A percentile compares a stretch with the other conserved stretches of the same genome.
Evolutionary conservation across 2,329 filamentous ascomycete species (phyloP).

Genomic region (Rhytidhysteron rufulum): DNA sequence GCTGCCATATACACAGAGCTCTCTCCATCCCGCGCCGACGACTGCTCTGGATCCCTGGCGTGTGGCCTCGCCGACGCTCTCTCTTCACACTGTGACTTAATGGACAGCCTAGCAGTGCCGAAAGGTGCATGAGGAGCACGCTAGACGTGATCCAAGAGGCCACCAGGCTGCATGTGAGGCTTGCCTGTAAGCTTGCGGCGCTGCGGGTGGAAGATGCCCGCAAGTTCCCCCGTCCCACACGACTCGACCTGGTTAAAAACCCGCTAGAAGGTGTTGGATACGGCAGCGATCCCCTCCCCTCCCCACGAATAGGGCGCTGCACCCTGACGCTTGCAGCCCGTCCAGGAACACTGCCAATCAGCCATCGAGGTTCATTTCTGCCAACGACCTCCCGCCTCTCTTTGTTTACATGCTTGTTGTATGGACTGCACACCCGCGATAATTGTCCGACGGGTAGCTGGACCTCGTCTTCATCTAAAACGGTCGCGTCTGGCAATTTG

Average conservation of each 20-base stretch:
- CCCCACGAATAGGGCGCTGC: constrained; percentile 1
- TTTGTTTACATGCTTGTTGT: background rate
- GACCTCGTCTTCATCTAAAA: constrained; percentile 4
- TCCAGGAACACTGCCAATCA: constrained; percentile 4
- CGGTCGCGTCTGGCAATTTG: constrained; percentile 4
- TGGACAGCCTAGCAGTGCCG: no score
- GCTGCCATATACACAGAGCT: no score
- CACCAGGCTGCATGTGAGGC: constrained; percentile 5
- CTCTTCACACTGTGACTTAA: no score
- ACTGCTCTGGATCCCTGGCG: no score
- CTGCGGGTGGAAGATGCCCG: background rate
- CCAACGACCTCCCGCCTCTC: background rate
- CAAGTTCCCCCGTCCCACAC: background rate
- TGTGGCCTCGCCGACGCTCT: no score
- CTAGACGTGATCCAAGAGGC: constrained; percentile 4
- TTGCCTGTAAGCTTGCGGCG: no score
- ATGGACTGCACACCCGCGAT: background rate
- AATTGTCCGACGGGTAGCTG: constrained; percentile 13
- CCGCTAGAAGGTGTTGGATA: background rate
- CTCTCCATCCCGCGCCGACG: no score
- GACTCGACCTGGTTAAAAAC: background rate
- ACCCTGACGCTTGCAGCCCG: background rate
- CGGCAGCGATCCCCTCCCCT: background rate
- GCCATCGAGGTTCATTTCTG: no score
- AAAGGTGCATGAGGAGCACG: no score